Conservation (phyloP, 352 stramenopile species). For the Phytophthora cactorum region DNA sequence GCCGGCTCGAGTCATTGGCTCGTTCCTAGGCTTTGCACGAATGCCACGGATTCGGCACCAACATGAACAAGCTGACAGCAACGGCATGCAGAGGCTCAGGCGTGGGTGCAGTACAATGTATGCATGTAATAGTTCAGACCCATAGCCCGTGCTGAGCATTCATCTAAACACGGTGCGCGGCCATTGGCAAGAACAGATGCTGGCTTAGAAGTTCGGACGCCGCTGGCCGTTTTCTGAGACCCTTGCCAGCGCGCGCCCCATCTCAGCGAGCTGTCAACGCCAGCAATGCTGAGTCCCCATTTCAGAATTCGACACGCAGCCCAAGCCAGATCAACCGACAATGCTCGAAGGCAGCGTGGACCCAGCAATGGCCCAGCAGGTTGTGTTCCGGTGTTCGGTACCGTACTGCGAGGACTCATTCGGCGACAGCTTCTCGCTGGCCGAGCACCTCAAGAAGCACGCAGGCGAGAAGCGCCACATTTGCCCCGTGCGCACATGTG, state of each 20-base stretch:
- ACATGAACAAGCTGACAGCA: background rate
- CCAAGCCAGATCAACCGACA: background rate
- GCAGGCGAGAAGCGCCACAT: slow-evolving; percentile 56
- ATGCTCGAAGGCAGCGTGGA: slow-evolving; percentile 16
- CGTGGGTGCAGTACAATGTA: background rate
- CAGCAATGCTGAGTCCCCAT: slow-evolving; percentile 13
- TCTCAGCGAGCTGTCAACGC: slow-evolving; percentile 32
- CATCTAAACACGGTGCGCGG: slow-evolving; percentile 4
- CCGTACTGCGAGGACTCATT: slow-evolving; percentile 44
- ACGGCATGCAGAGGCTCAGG: background rate
- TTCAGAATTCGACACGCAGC: slow-evolving; percentile 25
- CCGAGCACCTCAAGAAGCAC: slow-evolving; percentile 56
- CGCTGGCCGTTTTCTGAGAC: slow-evolving; percentile 39
- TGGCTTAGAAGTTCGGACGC: background rate
- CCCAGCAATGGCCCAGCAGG: slow-evolving; percentile 3
- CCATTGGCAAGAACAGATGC: background rate
- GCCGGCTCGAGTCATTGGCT: background rate
- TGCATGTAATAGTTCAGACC: no score
- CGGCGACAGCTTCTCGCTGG: slow-evolving; percentile 44
- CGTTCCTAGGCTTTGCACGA: slow-evolving; percentile 8
- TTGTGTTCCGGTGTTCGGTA: slow-evolving; percentile 40
- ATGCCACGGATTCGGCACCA: background rate
- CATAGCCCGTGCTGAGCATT: background rate
- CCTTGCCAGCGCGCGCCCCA: slow-evolving; percentile 22
- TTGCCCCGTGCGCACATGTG: slow-evolving; percentile 56